These are phyloP conservation scores for Biscutella auriculata DNA, from an alignment of 441 rosid species.

Conservation along the genomic window DNA sequence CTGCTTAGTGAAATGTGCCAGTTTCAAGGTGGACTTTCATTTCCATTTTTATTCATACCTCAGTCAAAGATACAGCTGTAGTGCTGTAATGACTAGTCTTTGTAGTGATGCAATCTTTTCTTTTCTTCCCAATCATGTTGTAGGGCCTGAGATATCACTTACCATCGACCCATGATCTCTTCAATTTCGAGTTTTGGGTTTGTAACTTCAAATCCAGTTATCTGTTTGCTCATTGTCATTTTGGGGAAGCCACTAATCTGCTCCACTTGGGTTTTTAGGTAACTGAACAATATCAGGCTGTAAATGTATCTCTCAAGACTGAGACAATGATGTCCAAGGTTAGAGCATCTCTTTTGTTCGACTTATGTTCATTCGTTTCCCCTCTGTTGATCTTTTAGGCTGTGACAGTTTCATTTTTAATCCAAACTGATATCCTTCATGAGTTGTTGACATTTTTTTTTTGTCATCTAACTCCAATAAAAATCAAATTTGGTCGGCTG, in stretches of 20 bases:
- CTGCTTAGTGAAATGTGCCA: slow-evolving; percentile 89
- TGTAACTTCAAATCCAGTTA: slow-evolving; percentile 53
- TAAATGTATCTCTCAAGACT: slow-evolving; percentile 74
- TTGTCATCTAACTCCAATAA: too few species aligned
- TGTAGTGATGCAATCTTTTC: not conserved
- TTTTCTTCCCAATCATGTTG: slow-evolving; percentile 16
- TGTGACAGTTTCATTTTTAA: not conserved
- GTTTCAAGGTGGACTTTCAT: slow-evolving; percentile 64
- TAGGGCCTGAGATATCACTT: slow-evolving; percentile 89
- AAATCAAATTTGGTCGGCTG: too few species aligned
- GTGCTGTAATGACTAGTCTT: slow-evolving; percentile 12
- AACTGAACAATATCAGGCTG: slow-evolving; percentile 85
- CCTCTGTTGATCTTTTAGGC: slow-evolving; percentile 5
- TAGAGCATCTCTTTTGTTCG: slow-evolving; percentile 23
- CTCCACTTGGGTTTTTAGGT: slow-evolving; percentile 38
- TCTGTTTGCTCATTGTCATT: slow-evolving; percentile 9
- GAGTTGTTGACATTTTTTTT: slow-evolving; percentile 2
- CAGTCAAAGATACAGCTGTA: slow-evolving; percentile 16
- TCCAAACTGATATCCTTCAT: not conserved
- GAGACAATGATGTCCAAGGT: slow-evolving; percentile 84
- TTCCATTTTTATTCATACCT: slow-evolving; percentile 8
- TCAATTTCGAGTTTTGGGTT: slow-evolving; percentile 98
- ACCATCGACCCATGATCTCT: slow-evolving; percentile 84
- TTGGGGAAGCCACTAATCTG: slow-evolving; percentile 14
- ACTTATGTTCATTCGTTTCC: not conserved